Evolutionary conservation across 2,329 filamentous ascomycete genomes (phyloP).

Genomic region (Cladophialophora carrionii): DNA sequence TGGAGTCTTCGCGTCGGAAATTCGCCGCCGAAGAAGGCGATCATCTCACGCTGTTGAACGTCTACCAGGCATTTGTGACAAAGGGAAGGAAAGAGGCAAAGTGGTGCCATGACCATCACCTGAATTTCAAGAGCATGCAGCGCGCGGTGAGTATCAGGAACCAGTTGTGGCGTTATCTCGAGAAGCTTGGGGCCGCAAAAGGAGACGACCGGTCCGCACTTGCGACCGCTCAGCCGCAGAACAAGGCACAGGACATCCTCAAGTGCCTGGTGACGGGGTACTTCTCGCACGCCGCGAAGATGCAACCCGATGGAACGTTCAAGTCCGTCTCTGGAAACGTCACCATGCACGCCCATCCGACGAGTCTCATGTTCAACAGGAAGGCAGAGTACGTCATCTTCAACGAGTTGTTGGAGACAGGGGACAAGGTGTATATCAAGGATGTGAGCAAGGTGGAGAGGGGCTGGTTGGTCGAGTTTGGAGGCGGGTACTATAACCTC

Average conservation of each 20-base stretch:
- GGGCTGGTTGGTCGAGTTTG: constrained; percentile 88
- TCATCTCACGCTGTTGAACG: constrained; percentile 87
- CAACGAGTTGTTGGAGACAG: constrained; percentile 87
- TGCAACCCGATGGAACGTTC: constrained; percentile 92
- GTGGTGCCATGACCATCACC: constrained; percentile 83
- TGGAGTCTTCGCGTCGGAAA: constrained; percentile 73
- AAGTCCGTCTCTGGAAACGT: constrained; percentile 79
- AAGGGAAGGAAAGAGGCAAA: constrained; percentile 79
- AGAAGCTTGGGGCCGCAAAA: constrained; percentile 72
- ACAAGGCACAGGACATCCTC: constrained; percentile 73
- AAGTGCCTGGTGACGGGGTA: constrained; percentile 86
- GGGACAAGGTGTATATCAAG: constrained; percentile 83
- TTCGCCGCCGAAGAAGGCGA: constrained; percentile 95
- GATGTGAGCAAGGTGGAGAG: constrained; percentile 94
- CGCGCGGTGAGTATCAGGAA: constrained; percentile 82
- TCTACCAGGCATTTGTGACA: constrained; percentile 86
- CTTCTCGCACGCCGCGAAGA: constrained; percentile 89
- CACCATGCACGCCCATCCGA: constrained; percentile 84
- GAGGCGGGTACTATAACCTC: constrained; percentile 76
- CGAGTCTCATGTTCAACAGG: constrained; percentile 90
- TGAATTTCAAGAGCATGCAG: constrained; percentile 84
- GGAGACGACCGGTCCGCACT: constrained; percentile 61
- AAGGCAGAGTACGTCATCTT: constrained; percentile 98
- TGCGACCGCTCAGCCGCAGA: constrained; percentile 46
- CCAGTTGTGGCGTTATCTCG: constrained; percentile 83